Percentiles rank a stretch among this genome's conserved stretches.
phyloP scores from a whole-genome alignment of 2,329 filamentous ascomycete species.

The Cladophialophora immunda region DNA sequence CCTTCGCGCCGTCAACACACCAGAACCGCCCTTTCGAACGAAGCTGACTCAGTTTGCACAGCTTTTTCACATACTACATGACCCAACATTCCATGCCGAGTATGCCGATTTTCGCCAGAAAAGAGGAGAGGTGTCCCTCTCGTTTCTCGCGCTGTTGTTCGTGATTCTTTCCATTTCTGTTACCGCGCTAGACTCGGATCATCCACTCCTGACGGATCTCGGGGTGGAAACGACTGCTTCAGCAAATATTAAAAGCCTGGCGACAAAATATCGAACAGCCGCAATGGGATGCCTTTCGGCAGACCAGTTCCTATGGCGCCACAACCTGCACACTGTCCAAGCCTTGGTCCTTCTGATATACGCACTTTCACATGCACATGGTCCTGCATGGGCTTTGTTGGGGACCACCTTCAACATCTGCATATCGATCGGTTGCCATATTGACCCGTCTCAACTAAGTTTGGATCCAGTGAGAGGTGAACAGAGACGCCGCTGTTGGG shows the following conservation, averaged over 20 bases:
- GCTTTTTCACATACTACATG: slow-evolving; percentile 54
- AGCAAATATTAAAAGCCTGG: slow-evolving; percentile 49
- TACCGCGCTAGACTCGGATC: slow-evolving; percentile 48
- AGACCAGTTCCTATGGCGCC: slow-evolving; percentile 49
- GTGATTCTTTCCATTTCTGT: slow-evolving; percentile 51
- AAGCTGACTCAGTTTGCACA: slow-evolving; percentile 21
- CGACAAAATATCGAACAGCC: slow-evolving; percentile 49
- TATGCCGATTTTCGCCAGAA: slow-evolving; percentile 50
- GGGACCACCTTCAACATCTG: slow-evolving; percentile 52
- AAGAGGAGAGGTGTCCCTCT: slow-evolving; percentile 46
- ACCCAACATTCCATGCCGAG: slow-evolving; percentile 51
- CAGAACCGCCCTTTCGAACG: background rate
- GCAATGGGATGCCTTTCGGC: slow-evolving; percentile 51
- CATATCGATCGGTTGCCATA: slow-evolving; percentile 53
- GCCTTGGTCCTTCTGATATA: slow-evolving; percentile 52
- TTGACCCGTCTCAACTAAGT: slow-evolving; percentile 50
- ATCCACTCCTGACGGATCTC: slow-evolving; percentile 49
- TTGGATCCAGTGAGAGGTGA: slow-evolving; percentile 49
- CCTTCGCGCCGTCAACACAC: background rate
- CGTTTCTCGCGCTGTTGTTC: slow-evolving; percentile 52
- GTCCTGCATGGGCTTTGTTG: slow-evolving; percentile 51
- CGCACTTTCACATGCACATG: slow-evolving; percentile 48
- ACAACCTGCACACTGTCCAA: slow-evolving; percentile 52
- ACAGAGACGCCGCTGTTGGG: slow-evolving; percentile 51
- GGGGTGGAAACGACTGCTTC: slow-evolving; percentile 48